Evolutionary conservation across 2,329 filamentous ascomycete species (phyloP), one percentile per base, ranked within the genome.

Genomic region (Acephala macrosclerotiorum): DNA sequence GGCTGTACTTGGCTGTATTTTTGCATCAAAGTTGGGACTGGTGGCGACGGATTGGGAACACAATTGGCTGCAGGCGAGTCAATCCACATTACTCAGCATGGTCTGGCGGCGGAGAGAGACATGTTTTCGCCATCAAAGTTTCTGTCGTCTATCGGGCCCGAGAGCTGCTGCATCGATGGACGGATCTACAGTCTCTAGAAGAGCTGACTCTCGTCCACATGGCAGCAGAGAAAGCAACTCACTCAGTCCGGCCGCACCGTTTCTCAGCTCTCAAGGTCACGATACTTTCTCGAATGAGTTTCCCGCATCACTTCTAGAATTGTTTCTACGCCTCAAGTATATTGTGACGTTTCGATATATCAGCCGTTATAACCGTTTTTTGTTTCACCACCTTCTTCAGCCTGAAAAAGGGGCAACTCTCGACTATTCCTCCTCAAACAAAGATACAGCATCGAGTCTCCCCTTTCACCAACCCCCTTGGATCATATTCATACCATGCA

Each of bases 281-380:
- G 35, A 38, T 42, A n/a, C 29, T n/a, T 51, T 25, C 45, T 2
- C n/a, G 12, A 45, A 60, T 22, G 22, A 11, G n/a, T 33, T 61
- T 40, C n/a, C 58, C 29, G 33, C n/a, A 40, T 18, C 47, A 61
- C 58, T 36, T 18, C 26, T 33, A 16, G 49, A 53, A 33, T 16
- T 53, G 25, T 53, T 29, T 53, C 49, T 18, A 29, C 58, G 38
- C 51, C 25, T 18, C 36, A 56, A 22, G 35, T 47, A 61, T 56
- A 61, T 56, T 26, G 20, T 61, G 49, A 18, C 16, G 49, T 61
- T 61, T 61, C 36, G 36, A 55, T 20, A 29, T 49, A 29, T 7
- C 26, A 7, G 45, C 45, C 4, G 45, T 20, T 25, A 49, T 49
- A 18, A 22, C 20, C 5, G 18, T 53, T 53, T 7, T 3, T 12